phyloP scores from a whole-genome alignment of 768 basidiomycete genomes.

The Collybia nuda region DNA sequence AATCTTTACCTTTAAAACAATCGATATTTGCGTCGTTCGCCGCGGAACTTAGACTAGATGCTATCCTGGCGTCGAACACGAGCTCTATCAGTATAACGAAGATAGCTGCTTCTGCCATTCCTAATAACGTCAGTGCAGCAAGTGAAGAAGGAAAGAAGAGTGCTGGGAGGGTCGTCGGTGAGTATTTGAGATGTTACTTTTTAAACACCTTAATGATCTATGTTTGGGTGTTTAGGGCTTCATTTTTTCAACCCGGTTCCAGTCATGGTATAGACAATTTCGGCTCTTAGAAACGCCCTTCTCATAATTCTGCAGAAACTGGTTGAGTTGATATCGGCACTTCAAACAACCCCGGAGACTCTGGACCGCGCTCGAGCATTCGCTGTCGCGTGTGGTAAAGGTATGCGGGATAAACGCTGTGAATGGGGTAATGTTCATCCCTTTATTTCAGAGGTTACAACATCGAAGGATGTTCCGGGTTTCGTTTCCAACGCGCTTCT shows the following conservation, averaged over 20 bases:
- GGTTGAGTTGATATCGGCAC: slow-evolving; percentile 91
- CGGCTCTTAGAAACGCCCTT: neutral
- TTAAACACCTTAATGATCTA: neutral
- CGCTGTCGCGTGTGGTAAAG: slow-evolving; percentile 89
- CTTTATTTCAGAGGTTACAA: slow-evolving; percentile 72
- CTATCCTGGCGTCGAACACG: slow-evolving; percentile 91
- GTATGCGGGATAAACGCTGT: slow-evolving; percentile 30
- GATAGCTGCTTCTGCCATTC: slow-evolving; percentile 80
- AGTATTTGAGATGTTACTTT: slow-evolving; percentile 16
- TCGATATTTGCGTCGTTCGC: slow-evolving; percentile 73
- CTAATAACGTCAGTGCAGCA: slow-evolving; percentile 52
- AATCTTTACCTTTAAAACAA: slow-evolving; percentile 77
- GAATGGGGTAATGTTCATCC: too few relatives aligned
- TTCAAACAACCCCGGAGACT: slow-evolving; percentile 83
- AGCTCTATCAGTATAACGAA: slow-evolving; percentile 95
- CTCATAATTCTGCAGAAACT: slow-evolving; percentile 57
- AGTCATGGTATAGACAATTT: slow-evolving; percentile 65
- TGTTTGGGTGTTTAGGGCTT: slow-evolving; percentile 53
- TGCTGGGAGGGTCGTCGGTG: slow-evolving; percentile 82
- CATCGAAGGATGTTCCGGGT: slow-evolving; percentile 89
- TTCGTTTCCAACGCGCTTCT: slow-evolving; percentile 94
- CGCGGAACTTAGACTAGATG: slow-evolving; percentile 61
- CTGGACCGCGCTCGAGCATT: slow-evolving; percentile 77
- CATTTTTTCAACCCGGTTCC: slow-evolving; percentile 98
- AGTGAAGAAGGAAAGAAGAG: slow-evolving; percentile 62